Percentiles rank a stretch among this genome's conserved stretches.
Evolutionary conservation across 371 early-diverging fungal genomes (phyloP).

Genomic region (Funneliformis caledonium): DNA sequence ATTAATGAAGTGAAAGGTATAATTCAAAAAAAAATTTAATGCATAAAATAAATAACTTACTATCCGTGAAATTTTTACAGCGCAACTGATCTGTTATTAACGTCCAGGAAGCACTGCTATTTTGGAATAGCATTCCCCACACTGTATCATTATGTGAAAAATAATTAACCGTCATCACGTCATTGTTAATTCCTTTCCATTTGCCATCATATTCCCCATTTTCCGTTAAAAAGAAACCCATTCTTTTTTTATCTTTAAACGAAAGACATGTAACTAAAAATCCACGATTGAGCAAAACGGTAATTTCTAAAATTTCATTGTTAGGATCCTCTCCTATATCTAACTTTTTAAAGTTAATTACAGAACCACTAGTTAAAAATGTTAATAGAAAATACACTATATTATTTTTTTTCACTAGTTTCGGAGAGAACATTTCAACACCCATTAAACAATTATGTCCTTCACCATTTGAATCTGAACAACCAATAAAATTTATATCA

Average conservation of each 20-base stretch:
- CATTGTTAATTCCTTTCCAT: neutral
- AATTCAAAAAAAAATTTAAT: too few species aligned
- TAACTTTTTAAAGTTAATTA: neutral
- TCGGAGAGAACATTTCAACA: neutral
- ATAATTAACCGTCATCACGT: neutral
- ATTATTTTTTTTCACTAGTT: neutral
- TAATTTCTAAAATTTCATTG: neutral
- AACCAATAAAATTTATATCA: neutral
- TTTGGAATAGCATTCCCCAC: neutral
- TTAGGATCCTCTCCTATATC: neutral
- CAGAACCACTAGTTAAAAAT: neutral
- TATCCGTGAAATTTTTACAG: neutral
- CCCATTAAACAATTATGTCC: neutral
- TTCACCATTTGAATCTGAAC: neutral
- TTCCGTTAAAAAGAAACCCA: neutral
- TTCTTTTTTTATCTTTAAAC: neutral
- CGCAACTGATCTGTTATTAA: neutral
- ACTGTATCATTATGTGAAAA: neutral
- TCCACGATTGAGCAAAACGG: neutral
- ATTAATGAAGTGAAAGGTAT: too few species aligned
- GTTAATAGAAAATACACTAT: neutral
- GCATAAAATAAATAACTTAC: neutral
- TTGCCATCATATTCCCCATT: neutral
- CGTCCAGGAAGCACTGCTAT: neutral
- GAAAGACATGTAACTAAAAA: neutral